Base-by-base conservation (phyloP, 2,329 filamentous ascomycete genomes). In the Neospermospora avenae region DNA sequence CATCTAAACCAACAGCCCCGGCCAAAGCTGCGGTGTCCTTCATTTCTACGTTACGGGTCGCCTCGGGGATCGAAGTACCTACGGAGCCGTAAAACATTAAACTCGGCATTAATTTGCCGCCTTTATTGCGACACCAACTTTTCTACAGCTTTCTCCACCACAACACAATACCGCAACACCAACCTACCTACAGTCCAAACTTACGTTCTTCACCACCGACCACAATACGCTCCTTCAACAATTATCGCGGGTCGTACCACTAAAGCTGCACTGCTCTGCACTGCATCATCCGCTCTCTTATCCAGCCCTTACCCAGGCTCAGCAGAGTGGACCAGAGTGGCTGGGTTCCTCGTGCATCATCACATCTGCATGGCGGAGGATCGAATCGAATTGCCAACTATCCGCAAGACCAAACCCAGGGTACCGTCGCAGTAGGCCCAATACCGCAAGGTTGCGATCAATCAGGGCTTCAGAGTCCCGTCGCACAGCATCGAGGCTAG, bases 381-480 rank as follows among this genome's bases (percentile, higher is more conserved):
- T 51, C 48, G 48, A 51, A 35, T 51, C 37, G 54, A 56, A 35
- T 34, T 28, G 25, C 18, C 54, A 55, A 22, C 35, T 37, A 31
- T 37, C 28, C 31, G n/a, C 16, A n/a, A 55, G 24, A 55, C 52
- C 52, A 57, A 31, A 44, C 35, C 55, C 25, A 35, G 46, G n/a
- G n/a, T 34, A 20, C n/a, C 31, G 48, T 51, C 48, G 31, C 48
- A 28, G 48, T 37, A 51, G 11, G 28, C 48, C 48, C 48, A 49
- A 24, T 53, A 42, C 25, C 55, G 55, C n/a, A 57, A 57, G 55
- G 55, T 57, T 45, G 35, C 45, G 13, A 57, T 11, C 20, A 25
- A 42, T 42, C 34, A 54, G 51, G 51, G 35, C 35, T 28, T 28
- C 20, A 54, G 35, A 13, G 28, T 35, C 18, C 37, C 28, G 20